Evolutionary conservation across 2,329 filamentous ascomycete species (phyloP).

Genomic region (Huntiella decipiens): DNA sequence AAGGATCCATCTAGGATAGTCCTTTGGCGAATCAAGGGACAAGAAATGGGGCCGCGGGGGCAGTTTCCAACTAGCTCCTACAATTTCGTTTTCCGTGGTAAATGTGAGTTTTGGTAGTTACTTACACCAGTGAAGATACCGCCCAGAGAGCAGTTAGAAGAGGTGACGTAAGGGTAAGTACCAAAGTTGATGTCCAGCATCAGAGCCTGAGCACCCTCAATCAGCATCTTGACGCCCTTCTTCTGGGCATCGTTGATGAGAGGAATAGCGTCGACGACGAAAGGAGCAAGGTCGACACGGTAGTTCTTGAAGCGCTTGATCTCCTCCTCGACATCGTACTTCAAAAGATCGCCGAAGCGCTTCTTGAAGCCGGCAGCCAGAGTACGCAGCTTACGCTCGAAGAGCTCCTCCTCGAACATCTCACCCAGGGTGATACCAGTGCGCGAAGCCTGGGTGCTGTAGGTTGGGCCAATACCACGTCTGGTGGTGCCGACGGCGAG

Average conservation of each 20-base stretch:
- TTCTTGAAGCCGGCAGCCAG: slow-evolving; percentile 46
- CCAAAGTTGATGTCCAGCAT: slow-evolving; percentile 47
- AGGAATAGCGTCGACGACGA: slow-evolving; percentile 46
- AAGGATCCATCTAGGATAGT: slow-evolving; percentile 1
- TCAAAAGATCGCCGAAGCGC: slow-evolving; percentile 45
- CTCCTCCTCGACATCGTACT: slow-evolving; percentile 52
- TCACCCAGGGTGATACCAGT: slow-evolving; percentile 48
- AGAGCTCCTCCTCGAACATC: slow-evolving; percentile 45
- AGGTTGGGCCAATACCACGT: slow-evolving; percentile 16
- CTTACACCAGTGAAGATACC: slow-evolving; percentile 15
- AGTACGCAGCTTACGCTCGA: slow-evolving; percentile 45
- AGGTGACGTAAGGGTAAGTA: slow-evolving; percentile 16
- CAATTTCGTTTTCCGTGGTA: background rate
- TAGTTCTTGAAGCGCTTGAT: slow-evolving; percentile 41
- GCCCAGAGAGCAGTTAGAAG: slow-evolving; percentile 15
- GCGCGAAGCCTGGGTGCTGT: slow-evolving; percentile 23
- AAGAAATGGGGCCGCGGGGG: slow-evolving; percentile 3
- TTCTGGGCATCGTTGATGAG: slow-evolving; percentile 44
- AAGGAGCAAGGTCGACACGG: slow-evolving; percentile 36
- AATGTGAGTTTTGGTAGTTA: background rate
- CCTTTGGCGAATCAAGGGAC: background rate
- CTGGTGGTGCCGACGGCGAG: slow-evolving; percentile 20
- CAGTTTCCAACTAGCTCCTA: background rate
- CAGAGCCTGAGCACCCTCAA: slow-evolving; percentile 43
- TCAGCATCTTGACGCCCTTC: slow-evolving; percentile 38